Percentiles rank a stretch among this genome's conserved stretches.
These are phyloP conservation scores for Hypoxylon perforatum DNA, from an alignment of 495 filamentous ascomycete species.

Conservation along the genomic window DNA sequence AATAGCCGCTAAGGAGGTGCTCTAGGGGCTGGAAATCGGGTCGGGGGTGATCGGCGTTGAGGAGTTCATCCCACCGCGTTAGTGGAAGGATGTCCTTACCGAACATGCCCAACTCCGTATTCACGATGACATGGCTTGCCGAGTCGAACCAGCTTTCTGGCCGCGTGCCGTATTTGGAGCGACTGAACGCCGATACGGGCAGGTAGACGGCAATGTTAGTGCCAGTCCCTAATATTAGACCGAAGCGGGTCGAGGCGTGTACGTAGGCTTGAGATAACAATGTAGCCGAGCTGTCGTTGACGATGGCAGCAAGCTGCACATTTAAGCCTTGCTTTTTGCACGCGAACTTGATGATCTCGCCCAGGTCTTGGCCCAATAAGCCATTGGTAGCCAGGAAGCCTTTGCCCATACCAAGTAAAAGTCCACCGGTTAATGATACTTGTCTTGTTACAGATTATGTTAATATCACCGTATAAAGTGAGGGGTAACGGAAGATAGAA, in stretches of 20 bases:
- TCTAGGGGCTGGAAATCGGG: conserved; percentile 89
- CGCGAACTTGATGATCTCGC: conserved; percentile 62
- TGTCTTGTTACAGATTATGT: conserved; percentile 64
- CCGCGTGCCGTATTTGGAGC: conserved; percentile 61
- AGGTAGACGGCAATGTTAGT: conserved; percentile 66
- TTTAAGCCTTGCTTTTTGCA: conserved; percentile 56
- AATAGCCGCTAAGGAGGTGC: conserved; percentile 83
- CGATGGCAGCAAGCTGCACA: conserved; percentile 79
- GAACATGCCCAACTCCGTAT: conserved; percentile 89
- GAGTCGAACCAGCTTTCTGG: conserved; percentile 66
- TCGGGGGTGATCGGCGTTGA: conserved; percentile 71
- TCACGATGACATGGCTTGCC: conserved; percentile 72
- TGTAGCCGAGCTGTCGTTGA: conserved; percentile 86
- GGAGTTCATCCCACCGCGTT: conserved; percentile 76
- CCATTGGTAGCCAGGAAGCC: conserved; percentile 70
- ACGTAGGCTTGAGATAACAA: conserved; percentile 81
- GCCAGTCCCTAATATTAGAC: conserved; percentile 67
- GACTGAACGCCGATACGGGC: conserved; percentile 63
- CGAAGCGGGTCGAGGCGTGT: conserved; percentile 70
- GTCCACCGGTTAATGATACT: conserved; percentile 78
- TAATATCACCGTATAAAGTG: neutral
- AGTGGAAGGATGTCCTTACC: conserved; percentile 74
- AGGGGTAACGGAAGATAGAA: conserved; percentile 19
- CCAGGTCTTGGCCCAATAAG: conserved; percentile 62
- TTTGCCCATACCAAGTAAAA: conserved; percentile 86